These are phyloP conservation scores for Volvox reticuliferus DNA, from an alignment of 139 green algal genomes.

Conservation along the genomic window DNA sequence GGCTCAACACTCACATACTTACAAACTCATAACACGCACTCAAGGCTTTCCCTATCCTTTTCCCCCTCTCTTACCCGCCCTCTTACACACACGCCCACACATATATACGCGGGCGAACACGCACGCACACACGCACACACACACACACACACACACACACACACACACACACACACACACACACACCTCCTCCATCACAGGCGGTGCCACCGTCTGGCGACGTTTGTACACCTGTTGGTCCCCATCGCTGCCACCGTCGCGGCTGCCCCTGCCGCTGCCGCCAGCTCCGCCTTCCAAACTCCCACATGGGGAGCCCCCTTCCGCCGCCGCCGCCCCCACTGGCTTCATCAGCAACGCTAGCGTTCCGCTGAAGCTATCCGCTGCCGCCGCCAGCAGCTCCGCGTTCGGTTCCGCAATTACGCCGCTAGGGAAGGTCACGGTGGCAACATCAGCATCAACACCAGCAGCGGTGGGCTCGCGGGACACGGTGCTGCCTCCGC, in stretches of 20 bases:
- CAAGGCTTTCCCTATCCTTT: too few species aligned
- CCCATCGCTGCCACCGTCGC: neutral
- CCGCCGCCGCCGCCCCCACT: neutral
- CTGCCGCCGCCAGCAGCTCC: neutral
- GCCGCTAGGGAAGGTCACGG: too few species aligned
- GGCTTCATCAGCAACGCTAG: neutral
- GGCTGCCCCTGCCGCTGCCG: neutral
- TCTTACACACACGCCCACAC: too few species aligned
- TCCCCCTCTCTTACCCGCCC: too few species aligned
- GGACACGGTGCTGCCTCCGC: neutral
- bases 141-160: too few species aligned
- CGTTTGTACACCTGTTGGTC: neutral
- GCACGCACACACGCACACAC: too few species aligned
- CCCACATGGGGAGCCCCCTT: too few species aligned
- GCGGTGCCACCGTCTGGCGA: neutral
- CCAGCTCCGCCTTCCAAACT: too few species aligned
- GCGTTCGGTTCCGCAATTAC: too few species aligned
- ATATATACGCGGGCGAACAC: neutral
- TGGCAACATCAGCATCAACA: neutral
- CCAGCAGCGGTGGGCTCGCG: too few species aligned
- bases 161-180: neutral
- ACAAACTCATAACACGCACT: too few species aligned
- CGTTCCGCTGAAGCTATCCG: neutral
- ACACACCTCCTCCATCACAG: slow-evolving; percentile 11
- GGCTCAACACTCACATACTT: too few species aligned